Percentiles rank a stretch among this genome's conserved stretches.
These are phyloP conservation scores for Colletotrichum sp. DNA, from an alignment of 2,329 filamentous ascomycete genomes.

Conservation along the genomic window DNA sequence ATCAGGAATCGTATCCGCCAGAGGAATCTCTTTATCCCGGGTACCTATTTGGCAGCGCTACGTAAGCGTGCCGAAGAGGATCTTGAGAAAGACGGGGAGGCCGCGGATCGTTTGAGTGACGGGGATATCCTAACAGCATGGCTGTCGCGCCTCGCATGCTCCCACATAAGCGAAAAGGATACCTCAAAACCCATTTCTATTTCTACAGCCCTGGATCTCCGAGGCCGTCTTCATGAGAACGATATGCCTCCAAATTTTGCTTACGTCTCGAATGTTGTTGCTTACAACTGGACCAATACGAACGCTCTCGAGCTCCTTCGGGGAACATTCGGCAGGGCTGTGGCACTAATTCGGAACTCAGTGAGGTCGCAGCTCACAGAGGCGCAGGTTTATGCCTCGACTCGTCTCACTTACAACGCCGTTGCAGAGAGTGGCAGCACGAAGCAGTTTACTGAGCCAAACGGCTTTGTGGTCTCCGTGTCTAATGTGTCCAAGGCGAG, in stretches of 20 bases:
- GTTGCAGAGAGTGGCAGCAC: constrained; percentile 14
- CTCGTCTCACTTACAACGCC: constrained; percentile 2
- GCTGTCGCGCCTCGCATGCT: constrained; percentile 8
- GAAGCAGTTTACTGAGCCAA: constrained; percentile 7
- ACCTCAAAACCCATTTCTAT: background rate
- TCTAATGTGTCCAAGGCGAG: constrained; percentile 11
- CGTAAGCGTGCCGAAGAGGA: background rate
- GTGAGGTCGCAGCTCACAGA: constrained; percentile 3
- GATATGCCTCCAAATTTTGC: background rate
- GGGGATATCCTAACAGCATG: constrained; percentile 13
- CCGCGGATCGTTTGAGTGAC: background rate
- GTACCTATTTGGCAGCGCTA: background rate
- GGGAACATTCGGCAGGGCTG: background rate
- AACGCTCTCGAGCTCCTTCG: background rate
- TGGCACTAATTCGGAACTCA: background rate
- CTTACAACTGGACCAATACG: constrained; percentile 14
- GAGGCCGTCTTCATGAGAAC: background rate
- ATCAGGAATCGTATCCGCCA: constrained; percentile 12
- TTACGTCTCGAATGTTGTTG: constrained; percentile 9
- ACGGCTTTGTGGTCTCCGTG: constrained; percentile 6
- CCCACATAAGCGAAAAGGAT: background rate
- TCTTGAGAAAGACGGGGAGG: background rate
- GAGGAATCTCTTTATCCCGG: constrained; percentile 26
- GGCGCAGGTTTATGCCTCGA: constrained; percentile 5
- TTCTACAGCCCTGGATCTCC: constrained; percentile 12